Base-by-base conservation (phyloP, 1,284 basidiomycete species). In the Laetiporus sulphureus region DNA sequence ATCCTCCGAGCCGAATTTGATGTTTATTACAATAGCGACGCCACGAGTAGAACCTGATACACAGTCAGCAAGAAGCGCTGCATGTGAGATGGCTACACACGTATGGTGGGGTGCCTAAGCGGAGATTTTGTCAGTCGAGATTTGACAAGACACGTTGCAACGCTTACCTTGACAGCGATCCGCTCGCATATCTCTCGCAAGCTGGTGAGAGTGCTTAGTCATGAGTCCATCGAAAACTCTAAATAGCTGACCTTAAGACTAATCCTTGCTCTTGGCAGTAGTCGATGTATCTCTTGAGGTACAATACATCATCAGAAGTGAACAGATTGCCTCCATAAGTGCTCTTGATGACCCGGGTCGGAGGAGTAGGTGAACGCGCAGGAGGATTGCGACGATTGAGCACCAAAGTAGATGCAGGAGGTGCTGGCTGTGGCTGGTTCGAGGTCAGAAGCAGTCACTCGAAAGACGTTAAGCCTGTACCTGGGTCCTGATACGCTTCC, bases 21-120 rank as follows among this genome's bases (percentile, higher is more conserved):
- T 90, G 85, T 55, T 89, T 90, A 56, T 90, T 90, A 63, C 86
- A 90, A 54, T 88, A 90, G 37, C 86, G 75, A 29, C 86, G 74
- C 86, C 86, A 90, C 0, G 85, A 88, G 58, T 87, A 90, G 57
- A 90, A 89, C n/a, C 83, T 87, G 46, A 2, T 35, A 15, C 5
- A 15, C 30, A 21, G 40, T 41, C 20, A 36, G 47, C 45, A 36
- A 5, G 16, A 22, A 20, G 20, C 13, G 13, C n/a, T 25, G 42
- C 22, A 32, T 25, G 36, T 18, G 10, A 21, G 25, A 27, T 7
- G 16, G 7, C 23, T 37, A 55, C 74, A 53, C 66, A 87, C 81
- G 86, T 86, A 59, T 89, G 86, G 61, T 89, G 86, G 13, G 85
- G 86, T 19, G 86, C 85, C 80, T 84, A 19, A 23, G 10, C n/a